These are phyloP conservation scores for Pulveroboletus sp. DNA, from an alignment of 768 basidiomycete genomes.

Conservation along the genomic window DNA sequence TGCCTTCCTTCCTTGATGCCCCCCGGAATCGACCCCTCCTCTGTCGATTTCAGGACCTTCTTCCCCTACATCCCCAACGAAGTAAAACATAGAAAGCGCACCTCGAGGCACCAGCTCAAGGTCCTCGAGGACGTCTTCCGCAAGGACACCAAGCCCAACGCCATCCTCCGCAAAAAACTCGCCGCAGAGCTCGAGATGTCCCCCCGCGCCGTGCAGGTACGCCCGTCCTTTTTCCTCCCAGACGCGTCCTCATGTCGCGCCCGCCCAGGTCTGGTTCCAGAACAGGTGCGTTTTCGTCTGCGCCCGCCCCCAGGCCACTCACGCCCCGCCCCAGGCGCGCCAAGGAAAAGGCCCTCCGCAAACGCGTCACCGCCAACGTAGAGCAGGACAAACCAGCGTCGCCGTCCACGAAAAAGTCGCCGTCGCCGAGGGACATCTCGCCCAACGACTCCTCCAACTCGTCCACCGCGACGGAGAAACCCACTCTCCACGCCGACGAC, in stretches of 20 bases:
- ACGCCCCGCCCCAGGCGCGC: conserved; percentile 53
- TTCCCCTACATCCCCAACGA: conserved; percentile 88
- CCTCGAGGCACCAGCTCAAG: conserved; percentile 82
- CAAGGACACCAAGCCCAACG: conserved; percentile 89
- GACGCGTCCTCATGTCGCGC: conserved; percentile 25
- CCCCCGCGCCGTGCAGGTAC: conserved; percentile 90
- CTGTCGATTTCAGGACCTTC: conserved; percentile 79
- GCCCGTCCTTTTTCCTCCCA: conserved; percentile 16
- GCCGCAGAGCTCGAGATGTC: conserved; percentile 87
- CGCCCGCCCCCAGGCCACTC: conserved; percentile 7
- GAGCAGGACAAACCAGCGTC: conserved; percentile 17
- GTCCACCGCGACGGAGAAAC: conserved; percentile 42
- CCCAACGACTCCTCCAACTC: conserved; percentile 30
- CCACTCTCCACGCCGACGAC: conserved; percentile 21
- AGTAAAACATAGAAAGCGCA: conserved; percentile 91
- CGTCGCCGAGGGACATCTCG: conserved; percentile 21
- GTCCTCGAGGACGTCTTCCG: conserved; percentile 86
- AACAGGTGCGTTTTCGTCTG: conserved; percentile 52
- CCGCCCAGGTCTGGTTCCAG: conserved; percentile 81
- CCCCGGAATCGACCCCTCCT: conserved; percentile 54
- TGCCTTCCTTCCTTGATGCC: conserved; percentile 47
- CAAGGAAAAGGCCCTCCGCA: conserved; percentile 71
- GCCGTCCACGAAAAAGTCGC: conserved; percentile 10
- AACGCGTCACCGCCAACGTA: conserved; percentile 37
- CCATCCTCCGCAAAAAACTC: conserved; percentile 70